Evolutionary conservation across 306 rosid genomes (phyloP).

Genomic region (Castanospermum australe): DNA sequence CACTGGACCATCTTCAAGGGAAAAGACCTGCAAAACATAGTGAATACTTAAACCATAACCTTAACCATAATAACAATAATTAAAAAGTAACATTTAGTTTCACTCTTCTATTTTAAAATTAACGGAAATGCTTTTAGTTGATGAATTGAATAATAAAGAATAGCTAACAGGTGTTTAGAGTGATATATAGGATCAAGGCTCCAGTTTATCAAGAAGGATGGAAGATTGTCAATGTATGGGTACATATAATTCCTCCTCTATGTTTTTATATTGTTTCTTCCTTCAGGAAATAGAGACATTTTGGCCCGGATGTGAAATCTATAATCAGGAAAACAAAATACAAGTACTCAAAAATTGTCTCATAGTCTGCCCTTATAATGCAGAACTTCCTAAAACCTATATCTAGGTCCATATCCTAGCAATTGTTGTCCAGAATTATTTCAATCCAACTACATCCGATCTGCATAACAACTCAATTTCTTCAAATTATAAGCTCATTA

Average conservation of each 20-base stretch:
- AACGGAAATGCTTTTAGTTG: background rate
- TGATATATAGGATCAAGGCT: background rate
- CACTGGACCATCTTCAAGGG: conserved; percentile 81
- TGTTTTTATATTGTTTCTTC: background rate
- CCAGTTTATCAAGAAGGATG: background rate
- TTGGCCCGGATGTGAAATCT: background rate
- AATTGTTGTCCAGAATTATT: background rate
- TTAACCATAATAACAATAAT: background rate
- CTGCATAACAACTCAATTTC: background rate
- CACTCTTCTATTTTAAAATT: background rate
- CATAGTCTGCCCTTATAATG: background rate
- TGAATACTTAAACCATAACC: conserved; percentile 8
- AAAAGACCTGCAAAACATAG: conserved; percentile 65
- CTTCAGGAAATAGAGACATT: background rate
- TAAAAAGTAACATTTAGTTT: background rate
- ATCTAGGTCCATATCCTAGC: background rate
- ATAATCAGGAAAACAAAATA: background rate
- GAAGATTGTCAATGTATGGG: background rate
- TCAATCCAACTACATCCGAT: background rate
- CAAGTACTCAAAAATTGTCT: background rate
- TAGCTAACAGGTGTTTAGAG: background rate
- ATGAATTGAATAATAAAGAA: background rate
- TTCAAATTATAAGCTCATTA: background rate
- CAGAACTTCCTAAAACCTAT: background rate
- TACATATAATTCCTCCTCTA: background rate